These are phyloP conservation scores for Oryza meridionalis DNA, from an alignment of 176 grass and related monocot species.

Conservation along the genomic window DNA sequence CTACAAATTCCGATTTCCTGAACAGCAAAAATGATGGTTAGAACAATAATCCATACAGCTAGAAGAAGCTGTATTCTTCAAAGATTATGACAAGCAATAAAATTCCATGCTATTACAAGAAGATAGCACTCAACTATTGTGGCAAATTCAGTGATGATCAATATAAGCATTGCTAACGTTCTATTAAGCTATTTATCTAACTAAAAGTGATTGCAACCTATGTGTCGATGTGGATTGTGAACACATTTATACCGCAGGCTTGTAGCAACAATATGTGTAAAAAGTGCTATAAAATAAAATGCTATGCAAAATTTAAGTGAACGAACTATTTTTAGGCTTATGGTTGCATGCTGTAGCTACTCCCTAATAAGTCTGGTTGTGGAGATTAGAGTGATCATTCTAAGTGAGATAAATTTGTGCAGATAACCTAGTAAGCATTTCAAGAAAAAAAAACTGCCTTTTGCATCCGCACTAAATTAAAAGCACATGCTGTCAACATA, in stretches of 20 bases:
- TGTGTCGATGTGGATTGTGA: not conserved
- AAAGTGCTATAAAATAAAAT: not conserved
- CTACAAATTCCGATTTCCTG: slow-evolving; percentile 92
- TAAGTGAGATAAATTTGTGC: not conserved
- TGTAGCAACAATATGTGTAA: not conserved
- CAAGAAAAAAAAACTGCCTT: too few species aligned
- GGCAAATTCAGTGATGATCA: not conserved
- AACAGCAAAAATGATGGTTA: slow-evolving; percentile 34
- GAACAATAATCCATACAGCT: not conserved
- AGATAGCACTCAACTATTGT: not conserved
- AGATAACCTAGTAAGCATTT: not conserved
- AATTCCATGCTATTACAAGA: not conserved
- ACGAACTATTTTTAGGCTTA: not conserved
- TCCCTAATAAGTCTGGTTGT: not conserved
- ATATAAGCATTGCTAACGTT: not conserved
- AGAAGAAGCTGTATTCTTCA: not conserved
- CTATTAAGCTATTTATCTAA: not conserved
- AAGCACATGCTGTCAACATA: not conserved
- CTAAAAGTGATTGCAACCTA: not conserved
- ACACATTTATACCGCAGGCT: not conserved
- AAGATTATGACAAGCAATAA: not conserved
- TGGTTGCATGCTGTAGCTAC: not conserved
- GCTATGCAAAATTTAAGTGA: not conserved
- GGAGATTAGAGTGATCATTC: not conserved
- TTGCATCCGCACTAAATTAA: not conserved